Conservation (phyloP, 257 asterid species). For the Rubia yunnanensis region DNA sequence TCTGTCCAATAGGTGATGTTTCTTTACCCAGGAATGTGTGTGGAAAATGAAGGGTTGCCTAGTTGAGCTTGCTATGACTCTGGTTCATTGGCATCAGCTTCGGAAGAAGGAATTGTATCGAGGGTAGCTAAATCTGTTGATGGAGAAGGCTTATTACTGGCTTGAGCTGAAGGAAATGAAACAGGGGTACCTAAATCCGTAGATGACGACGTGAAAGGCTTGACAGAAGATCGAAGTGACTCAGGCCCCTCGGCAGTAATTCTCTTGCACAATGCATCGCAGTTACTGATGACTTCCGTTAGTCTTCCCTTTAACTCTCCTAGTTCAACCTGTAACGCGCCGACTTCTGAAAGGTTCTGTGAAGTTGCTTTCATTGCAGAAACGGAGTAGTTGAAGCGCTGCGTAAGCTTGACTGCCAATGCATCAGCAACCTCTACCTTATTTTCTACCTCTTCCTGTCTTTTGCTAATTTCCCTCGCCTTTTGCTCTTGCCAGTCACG, state of each 20-base stretch:
- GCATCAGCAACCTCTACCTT: constrained; percentile 96
- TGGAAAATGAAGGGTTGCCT: not conserved
- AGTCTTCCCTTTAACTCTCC: constrained; percentile 90
- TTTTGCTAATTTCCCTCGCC: constrained; percentile 45
- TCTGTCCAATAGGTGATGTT: not conserved
- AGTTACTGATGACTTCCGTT: constrained; percentile 85
- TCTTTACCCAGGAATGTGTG: constrained; percentile 1
- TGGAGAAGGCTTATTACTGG: constrained; percentile 38
- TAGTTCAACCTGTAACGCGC: constrained; percentile 82
- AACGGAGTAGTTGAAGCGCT: constrained; percentile 79
- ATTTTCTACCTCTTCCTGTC: constrained; percentile 92
- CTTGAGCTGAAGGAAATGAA: not conserved
- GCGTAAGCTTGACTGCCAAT: constrained; percentile 80
- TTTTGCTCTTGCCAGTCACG: constrained; percentile 83
- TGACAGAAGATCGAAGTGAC: constrained; percentile 56
- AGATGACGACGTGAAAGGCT: constrained; percentile 43
- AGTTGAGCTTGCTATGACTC: constrained; percentile 1
- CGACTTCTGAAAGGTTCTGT: constrained; percentile 79
- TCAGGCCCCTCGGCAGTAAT: constrained; percentile 73
- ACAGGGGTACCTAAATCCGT: constrained; percentile 16
- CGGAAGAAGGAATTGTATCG: not conserved
- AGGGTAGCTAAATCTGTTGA: constrained; percentile 20
- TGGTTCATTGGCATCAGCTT: not conserved
- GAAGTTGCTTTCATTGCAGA: constrained; percentile 83
- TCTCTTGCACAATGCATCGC: constrained; percentile 89